Evolutionary conservation across 148 eudicot genomes (phyloP), one percentile per base, ranked within the genome.

Genomic region (Simmondsia chinensis): DNA sequence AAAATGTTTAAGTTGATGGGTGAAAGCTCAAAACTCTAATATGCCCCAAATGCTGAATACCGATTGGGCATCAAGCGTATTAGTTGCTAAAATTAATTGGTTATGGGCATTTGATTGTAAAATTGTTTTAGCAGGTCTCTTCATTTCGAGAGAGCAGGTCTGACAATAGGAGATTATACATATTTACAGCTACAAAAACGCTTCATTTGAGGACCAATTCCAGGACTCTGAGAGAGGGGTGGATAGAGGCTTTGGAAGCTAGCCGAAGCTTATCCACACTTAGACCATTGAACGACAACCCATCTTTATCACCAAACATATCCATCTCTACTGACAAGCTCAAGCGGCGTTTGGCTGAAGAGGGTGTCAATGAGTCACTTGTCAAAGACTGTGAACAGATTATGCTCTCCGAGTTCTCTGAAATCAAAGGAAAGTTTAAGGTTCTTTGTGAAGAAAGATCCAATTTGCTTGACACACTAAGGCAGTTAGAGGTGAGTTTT

Each of bases 331-430:
- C 95, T 3, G 86, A 86, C 38, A 79, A 71, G 63, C 54, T 91
- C 5, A 86, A 65, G 60, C 61, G 63, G n/a, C 82, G 95, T 7
- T 60, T 91, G 75, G 63, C 65, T 33, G 94, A 85, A 19, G 88
- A 70, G 28, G 97, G 95, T 18, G 67, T 72, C 43, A 55, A 63
- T 45, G 94, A 91, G 50, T 65, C 49, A n/a, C 79, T 85, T 33
- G 79, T 85, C 25, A 72, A 79, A 34, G 97, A 91, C 29, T 85
- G 95, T 35, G 99, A 91, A 67, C 73, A 79, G 83, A 85, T 91
- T 35, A 75, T 91, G 94, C 77, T 76, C 17, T 74, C 94, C 0
- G 94, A 91, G 45, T 77, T 91, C 53, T 72, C 83, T 0, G 77
- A 59, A 46, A 13, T 91, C 47, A 74, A 77, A 54, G 79, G 72